Base-by-base conservation (phyloP, 2,329 filamentous ascomycete species). In the Coniosporium tulheliwenetii region DNA sequence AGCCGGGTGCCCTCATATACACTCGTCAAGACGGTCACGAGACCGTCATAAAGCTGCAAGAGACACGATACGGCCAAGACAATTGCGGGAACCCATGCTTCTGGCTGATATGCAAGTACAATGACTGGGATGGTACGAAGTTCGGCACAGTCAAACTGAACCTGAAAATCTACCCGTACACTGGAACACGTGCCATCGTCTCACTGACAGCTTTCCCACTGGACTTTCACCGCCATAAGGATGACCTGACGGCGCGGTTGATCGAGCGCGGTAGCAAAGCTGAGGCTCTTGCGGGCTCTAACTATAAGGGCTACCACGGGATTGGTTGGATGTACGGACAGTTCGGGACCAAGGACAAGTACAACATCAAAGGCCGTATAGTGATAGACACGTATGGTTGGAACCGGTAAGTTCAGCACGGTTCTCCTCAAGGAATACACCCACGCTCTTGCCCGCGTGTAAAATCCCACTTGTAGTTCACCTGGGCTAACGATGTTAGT, bases 301-400 rank as follows among this genome's bases (percentile, higher is more conserved):
- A 70, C 41, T 73, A 69, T 52, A 64, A 63, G 41, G 57, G 61
- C 1, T 73, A 73, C 45, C 58, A 65, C 26, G 69, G 69, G 5
- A 48, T 66, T 12, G 62, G 57, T 2, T 66, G 60, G 61, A 47
- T 47, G 42, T 50, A 47, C 39, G 47, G 49, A 30, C 44, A 49
- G 10, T 53, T 57, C 26, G 54, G 54, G 4, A 48, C 47, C 19
- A 53, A 54, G 43, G 59, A 64, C 45, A 63, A 64, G 44, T 61
- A 60, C 43, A 59, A 56, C 43, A 52, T 71, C 44, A 66, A 66
- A 43, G 65, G 66, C 30, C 60, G 68, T 14, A 63, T 74, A 19
- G 62, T 73, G 35, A 65, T 74, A 37, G 70, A 74, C 44, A 62
- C 63, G 0, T 62, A 68, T 30, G 69, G 67, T 32, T 72, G 58